Conservation (phyloP, 495 filamentous ascomycete genomes). For the Neurospora pannonica region DNA sequence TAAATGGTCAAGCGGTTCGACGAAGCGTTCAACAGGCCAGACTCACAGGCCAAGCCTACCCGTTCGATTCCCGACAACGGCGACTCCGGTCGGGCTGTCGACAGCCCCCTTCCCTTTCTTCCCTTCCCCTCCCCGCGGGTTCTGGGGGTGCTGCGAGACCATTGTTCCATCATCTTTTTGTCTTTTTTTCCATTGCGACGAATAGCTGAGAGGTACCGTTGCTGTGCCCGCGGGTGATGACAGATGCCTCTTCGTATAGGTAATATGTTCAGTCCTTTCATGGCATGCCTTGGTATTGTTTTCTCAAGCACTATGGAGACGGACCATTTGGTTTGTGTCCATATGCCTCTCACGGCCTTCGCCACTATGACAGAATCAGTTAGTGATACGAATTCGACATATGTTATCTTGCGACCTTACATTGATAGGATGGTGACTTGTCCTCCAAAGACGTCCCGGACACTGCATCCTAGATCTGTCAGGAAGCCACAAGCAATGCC, state of each 20-base stretch:
- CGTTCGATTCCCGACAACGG: background rate
- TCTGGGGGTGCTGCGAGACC: background rate
- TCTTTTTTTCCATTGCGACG: background rate
- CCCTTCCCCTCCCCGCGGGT: background rate
- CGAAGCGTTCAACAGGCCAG: background rate
- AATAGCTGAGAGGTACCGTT: too few relatives aligned
- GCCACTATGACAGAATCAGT: constrained; percentile 22
- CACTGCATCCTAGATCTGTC: constrained; percentile 47
- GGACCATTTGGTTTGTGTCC: constrained; percentile 12
- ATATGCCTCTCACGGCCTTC: constrained; percentile 38
- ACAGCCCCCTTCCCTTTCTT: background rate
- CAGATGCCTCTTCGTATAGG: too few relatives aligned
- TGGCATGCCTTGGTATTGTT: too few relatives aligned
- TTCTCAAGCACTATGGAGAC: too few relatives aligned
- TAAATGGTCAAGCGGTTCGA: background rate
- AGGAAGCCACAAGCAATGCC: constrained; percentile 48
- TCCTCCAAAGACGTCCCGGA: constrained; percentile 49
- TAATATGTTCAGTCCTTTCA: too few relatives aligned
- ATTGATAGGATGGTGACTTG: constrained; percentile 57
- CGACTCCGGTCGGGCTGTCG: background rate
- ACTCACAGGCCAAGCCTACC: background rate
- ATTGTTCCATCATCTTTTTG: background rate
- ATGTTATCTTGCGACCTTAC: constrained; percentile 38
- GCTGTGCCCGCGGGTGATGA: too few relatives aligned
- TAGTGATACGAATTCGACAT: background rate